phyloP scores from a whole-genome alignment of 768 basidiomycete genomes.

The Collybia mongolica region DNA sequence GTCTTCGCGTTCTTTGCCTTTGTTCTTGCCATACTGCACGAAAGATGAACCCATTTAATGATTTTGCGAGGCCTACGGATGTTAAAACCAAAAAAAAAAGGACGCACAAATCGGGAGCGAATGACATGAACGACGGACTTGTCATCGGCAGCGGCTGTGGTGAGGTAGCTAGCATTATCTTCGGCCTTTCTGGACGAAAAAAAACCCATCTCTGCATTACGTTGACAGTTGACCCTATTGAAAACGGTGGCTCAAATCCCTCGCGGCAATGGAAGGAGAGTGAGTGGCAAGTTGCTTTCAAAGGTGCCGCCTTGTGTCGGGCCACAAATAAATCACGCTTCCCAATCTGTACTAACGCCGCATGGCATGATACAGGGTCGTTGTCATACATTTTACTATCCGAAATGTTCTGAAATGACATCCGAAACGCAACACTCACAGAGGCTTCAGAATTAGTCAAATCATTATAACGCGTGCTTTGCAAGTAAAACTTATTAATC shows the following conservation, averaged over 20 bases:
- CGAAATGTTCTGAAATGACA: neutral
- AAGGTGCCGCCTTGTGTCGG: neutral
- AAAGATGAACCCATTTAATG: conserved; percentile 14
- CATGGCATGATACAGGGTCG: neutral
- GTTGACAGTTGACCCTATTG: conserved; percentile 8
- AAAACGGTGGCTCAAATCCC: too few relatives aligned
- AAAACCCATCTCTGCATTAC: conserved; percentile 52
- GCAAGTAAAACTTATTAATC: too few relatives aligned
- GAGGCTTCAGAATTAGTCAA: too few relatives aligned
- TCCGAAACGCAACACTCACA: neutral
- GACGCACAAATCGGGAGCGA: conserved; percentile 59
- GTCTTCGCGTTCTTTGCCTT: conserved; percentile 54
- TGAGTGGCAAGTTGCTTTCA: neutral
- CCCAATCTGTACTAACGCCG: conserved; percentile 1
- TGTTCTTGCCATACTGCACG: conserved; percentile 53
- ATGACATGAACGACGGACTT: conserved; percentile 57
- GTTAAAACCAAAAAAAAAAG: conserved; percentile 18
- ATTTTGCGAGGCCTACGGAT: conserved; percentile 3
- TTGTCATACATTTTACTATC: too few relatives aligned
- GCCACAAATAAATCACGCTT: neutral
- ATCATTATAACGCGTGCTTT: too few relatives aligned
- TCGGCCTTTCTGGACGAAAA: conserved; percentile 50
- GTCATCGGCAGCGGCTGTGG: conserved; percentile 24
- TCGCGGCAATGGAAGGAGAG: neutral
- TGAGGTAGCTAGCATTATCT: conserved; percentile 34